Evolutionary conservation across 345 rosid genomes (phyloP).

Genomic region (Anacardium occidentale): DNA sequence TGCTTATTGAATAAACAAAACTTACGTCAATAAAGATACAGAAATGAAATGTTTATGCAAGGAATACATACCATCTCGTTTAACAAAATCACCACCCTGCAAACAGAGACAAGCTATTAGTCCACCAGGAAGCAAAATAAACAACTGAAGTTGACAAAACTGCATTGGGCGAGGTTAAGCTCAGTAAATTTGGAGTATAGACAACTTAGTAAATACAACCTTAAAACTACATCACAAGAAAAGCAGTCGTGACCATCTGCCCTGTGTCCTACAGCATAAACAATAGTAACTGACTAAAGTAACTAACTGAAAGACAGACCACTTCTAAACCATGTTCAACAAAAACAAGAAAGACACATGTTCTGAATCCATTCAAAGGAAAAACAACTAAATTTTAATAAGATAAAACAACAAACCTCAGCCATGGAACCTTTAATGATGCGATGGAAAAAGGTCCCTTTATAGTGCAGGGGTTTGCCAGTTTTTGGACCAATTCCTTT

Average conservation of each 20-base stretch:
- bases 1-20: too few relatives aligned
- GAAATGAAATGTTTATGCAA: background rate
- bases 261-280: conserved; percentile 99
- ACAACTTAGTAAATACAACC: conserved; percentile 88
- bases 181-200: conserved; percentile 50
- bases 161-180: conserved; percentile 41
- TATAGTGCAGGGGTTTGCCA: conserved; percentile 84
- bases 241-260: conserved; percentile 93
- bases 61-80: conserved; percentile 76
- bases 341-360: conserved; percentile 24
- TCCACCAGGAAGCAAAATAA: conserved; percentile 13
- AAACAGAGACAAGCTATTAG: conserved; percentile 34
- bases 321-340: conserved; percentile 55
- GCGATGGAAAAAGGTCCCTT: conserved; percentile 91
- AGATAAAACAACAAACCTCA: conserved; percentile 72
- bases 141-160: conserved; percentile 13
- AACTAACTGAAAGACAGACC: conserved; percentile 50
- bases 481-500: conserved; percentile 79
- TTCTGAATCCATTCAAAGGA: conserved; percentile 15
- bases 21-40: background rate
- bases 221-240: conserved; percentile 98
- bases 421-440: conserved; percentile 82
- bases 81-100: conserved; percentile 96
- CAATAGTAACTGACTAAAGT: conserved; percentile 73
- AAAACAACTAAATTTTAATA: conserved; percentile 12